Base-by-base conservation (phyloP, 2,329 filamentous ascomycete genomes). In the Macroventuria anomochaeta region DNA sequence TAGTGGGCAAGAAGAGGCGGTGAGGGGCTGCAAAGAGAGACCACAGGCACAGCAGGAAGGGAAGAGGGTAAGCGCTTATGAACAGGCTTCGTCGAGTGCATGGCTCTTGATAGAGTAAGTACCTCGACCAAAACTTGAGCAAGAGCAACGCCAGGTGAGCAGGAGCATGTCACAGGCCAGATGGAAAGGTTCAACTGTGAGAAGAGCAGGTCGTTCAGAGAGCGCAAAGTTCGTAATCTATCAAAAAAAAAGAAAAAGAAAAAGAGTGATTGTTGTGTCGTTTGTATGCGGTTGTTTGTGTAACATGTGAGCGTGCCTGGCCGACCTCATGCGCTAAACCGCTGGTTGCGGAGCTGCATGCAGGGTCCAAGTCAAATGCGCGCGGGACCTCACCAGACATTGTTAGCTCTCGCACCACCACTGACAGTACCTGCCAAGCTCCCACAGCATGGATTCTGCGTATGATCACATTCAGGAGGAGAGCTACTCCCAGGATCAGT, bases 401-500 rank as follows among this genome's bases (percentile, higher is more conserved):
- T 52, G 41, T 46, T 53, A 57, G 53, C 61, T 48, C 34, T 48
- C 36, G 37, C 42, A 46, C 44, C 47, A 47, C 43, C 44, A 52
- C 55, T 28, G 31, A 23, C 44, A 34, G 31, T 39, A 29, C 38
- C 6, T 33, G 37, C 13, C 42, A 20, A 12, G 25, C 38, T 10
- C 33, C 7, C 44, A 42, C 44, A 59, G 41, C 46, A 97, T 99
- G 95, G 95, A 99, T 84, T 83, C 96, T 70, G 93, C 93, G 37
- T 99, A 97, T 83, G 95, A 99, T 72, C 92, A 96, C 76, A 96
- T 97, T 68, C 88, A 91, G 73, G 91, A 96, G 79, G 88, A 95
- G 74, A 84, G 90, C 64, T 76, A 78, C 21, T 75, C 79, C 4
- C 72, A 80, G 55, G 79, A 84, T 57, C 56, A 68, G 28, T 74